Evolutionary conservation across 495 filamentous ascomycete species (phyloP).

Genomic region (Penicillium desertorum): DNA sequence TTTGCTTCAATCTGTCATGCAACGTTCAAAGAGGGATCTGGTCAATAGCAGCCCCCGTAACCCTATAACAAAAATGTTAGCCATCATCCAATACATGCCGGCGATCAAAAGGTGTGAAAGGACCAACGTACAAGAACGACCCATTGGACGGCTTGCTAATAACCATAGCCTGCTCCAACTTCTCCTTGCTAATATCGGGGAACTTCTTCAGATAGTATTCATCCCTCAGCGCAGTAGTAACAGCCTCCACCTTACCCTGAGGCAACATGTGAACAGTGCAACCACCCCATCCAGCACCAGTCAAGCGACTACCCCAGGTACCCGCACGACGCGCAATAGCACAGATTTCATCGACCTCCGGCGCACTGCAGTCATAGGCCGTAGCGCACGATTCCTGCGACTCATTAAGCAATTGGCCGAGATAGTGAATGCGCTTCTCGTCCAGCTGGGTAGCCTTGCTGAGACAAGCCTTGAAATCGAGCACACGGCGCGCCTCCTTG

Average conservation of each 20-base stretch:
- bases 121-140: conserved; percentile 44
- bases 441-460: conserved; percentile 51
- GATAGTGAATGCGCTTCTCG: conserved; percentile 59
- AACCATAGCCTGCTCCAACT: conserved; percentile 76
- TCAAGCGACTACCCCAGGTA: conserved; percentile 81
- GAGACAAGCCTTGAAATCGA: conserved; percentile 76
- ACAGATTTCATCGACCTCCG: conserved; percentile 86
- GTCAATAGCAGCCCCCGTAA: conserved; percentile 45
- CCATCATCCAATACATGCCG: background rate
- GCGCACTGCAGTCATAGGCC: conserved; percentile 84
- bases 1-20: background rate
- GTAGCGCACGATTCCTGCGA: conserved; percentile 84
- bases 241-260: conserved; percentile 76
- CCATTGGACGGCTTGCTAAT: conserved; percentile 74
- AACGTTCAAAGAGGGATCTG: conserved; percentile 34
- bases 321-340: conserved; percentile 73
- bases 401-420: conserved; percentile 86
- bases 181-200: conserved; percentile 67
- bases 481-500: conserved; percentile 81
- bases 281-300: conserved; percentile 95
- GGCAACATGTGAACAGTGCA: conserved; percentile 93
- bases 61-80: conserved; percentile 26
- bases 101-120: background rate
- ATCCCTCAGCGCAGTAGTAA: conserved; percentile 71
- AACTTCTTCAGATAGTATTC: conserved; percentile 79